These are phyloP conservation scores for Irpex lacteus DNA, from an alignment of 1,284 basidiomycete genomes.

Conservation along the genomic window DNA sequence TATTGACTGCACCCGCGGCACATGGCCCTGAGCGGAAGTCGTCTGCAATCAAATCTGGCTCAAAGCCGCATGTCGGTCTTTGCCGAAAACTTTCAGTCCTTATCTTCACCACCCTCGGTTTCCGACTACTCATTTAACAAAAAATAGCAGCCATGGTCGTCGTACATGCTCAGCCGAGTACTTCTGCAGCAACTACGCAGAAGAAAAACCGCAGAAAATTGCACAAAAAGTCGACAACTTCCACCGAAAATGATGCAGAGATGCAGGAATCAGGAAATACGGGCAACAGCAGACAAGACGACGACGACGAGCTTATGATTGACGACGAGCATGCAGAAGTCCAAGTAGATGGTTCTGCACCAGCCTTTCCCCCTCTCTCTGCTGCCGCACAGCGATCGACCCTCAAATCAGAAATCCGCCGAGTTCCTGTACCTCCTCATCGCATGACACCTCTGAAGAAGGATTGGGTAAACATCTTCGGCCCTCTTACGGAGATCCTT, in stretches of 20 bases:
- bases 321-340: constrained; percentile 45
- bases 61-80: constrained; percentile 8
- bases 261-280: constrained; percentile 40
- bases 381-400: constrained; percentile 52
- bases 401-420: constrained; percentile 76
- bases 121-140: constrained; percentile 5
- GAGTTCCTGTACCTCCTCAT: constrained; percentile 92
- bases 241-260: constrained; percentile 31
- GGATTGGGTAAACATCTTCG: constrained; percentile 97
- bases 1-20: background rate
- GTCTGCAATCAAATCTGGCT: background rate
- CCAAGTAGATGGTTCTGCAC: constrained; percentile 42
- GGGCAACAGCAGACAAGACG: constrained; percentile 5
- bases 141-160: constrained; percentile 48
- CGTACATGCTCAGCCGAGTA: constrained; percentile 38
- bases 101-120: constrained; percentile 11
- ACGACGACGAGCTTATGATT: constrained; percentile 64
- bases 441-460: constrained; percentile 97
- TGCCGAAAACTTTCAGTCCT: constrained; percentile 21
- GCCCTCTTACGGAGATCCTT: constrained; percentile 92
- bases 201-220: constrained; percentile 59
- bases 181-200: constrained; percentile 26
- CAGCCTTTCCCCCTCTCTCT: constrained; percentile 65
- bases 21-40: background rate
- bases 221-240: constrained; percentile 34